Evolutionary conservation across 2,329 filamentous ascomycete genomes (phyloP).

Genomic region (Diaporthe humulicola): DNA sequence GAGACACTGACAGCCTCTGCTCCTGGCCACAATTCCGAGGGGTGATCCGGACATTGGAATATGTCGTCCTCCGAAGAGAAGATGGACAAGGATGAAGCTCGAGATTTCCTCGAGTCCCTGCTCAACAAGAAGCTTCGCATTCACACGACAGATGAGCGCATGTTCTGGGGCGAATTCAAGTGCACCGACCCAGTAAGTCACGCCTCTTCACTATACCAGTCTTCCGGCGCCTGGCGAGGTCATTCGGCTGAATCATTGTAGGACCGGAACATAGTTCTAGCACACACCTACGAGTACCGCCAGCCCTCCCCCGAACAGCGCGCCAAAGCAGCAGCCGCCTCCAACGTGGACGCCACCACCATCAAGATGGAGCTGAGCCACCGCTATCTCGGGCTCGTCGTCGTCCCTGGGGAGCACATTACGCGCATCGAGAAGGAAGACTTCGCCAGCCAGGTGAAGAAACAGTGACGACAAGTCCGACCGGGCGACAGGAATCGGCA

Average conservation of each 20-base stretch:
- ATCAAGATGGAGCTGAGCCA: constrained; percentile 81
- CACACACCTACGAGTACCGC: constrained; percentile 90
- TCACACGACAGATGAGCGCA: constrained; percentile 83
- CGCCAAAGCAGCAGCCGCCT: constrained; percentile 55
- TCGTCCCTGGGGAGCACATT: constrained; percentile 89
- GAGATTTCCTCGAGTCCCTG: constrained; percentile 72
- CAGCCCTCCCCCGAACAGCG: constrained; percentile 70
- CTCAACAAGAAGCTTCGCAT: constrained; percentile 85
- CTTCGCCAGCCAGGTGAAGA: constrained; percentile 67
- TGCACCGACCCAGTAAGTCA: constrained; percentile 88
- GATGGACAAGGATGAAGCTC: constrained; percentile 65
- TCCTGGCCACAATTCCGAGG: not conserved
- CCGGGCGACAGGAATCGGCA: not conserved
- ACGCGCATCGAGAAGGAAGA: constrained; percentile 91
- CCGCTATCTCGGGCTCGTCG: constrained; percentile 89
- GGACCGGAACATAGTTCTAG: constrained; percentile 91
- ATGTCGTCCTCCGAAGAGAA: constrained; percentile 42
- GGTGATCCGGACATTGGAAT: constrained; percentile 6
- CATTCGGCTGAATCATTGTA: constrained; percentile 51
- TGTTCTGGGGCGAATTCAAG: constrained; percentile 93
- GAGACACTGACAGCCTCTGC: not conserved
- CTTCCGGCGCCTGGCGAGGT: not conserved
- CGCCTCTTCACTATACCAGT: constrained; percentile 11
- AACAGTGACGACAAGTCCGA: not conserved
- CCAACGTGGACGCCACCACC: constrained; percentile 53